Conservation (phyloP, 192 early-diverging fungal species). For the Coemansia biformis region DNA sequence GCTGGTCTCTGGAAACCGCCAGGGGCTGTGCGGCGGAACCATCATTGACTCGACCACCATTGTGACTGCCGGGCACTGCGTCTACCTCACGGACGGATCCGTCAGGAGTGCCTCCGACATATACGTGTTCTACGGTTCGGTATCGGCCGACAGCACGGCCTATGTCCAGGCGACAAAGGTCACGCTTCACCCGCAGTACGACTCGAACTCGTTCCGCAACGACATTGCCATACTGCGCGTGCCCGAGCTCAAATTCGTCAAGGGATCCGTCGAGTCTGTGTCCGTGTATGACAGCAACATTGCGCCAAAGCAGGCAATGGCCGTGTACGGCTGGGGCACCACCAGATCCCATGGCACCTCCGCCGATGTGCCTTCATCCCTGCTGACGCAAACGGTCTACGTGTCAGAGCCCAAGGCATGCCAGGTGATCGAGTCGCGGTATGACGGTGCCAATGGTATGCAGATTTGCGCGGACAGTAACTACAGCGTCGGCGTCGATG, state of each 20-base stretch:
- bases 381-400: slow-evolving; percentile 32
- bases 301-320: slow-evolving; percentile 14
- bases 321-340: slow-evolving; percentile 43
- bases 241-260: slow-evolving; percentile 7
- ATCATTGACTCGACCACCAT: slow-evolving; percentile 33
- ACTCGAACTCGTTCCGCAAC: slow-evolving; percentile 11
- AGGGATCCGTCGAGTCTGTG: slow-evolving; percentile 17
- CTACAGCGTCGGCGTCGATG: slow-evolving; percentile 44
- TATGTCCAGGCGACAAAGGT: slow-evolving; percentile 20
- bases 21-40: slow-evolving; percentile 39
- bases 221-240: slow-evolving; percentile 42
- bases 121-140: slow-evolving; percentile 27
- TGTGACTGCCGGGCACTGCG: slow-evolving; percentile 39
- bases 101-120: slow-evolving; percentile 1
- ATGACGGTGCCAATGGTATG: slow-evolving; percentile 20
- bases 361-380: slow-evolving; percentile 5
- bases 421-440: slow-evolving; percentile 29
- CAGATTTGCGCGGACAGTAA: slow-evolving; percentile 39
- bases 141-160: slow-evolving; percentile 1
- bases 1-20: slow-evolving; percentile 1
- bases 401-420: slow-evolving; percentile 35
- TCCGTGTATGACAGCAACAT: slow-evolving; percentile 21
- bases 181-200: slow-evolving; percentile 25
- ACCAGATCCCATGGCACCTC: slow-evolving; percentile 21
- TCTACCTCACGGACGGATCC: slow-evolving; percentile 1